phyloP scores from a whole-genome alignment of 2,329 filamentous ascomycete species.

The Colletotrichum higginsianum region DNA sequence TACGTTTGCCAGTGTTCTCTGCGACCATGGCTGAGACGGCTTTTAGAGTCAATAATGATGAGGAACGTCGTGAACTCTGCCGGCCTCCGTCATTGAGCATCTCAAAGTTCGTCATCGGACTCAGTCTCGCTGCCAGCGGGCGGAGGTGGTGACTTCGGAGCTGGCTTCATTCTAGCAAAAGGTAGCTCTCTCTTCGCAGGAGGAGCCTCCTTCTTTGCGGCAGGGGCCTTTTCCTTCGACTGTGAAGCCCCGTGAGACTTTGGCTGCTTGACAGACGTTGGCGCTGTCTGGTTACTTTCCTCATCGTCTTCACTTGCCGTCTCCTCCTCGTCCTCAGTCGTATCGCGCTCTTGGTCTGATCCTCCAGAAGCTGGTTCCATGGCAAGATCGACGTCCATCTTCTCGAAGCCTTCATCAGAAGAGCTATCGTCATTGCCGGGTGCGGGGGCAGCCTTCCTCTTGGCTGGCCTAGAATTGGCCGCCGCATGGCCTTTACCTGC shows the following conservation, averaged over 20 bases:
- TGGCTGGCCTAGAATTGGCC: constrained; percentile 60
- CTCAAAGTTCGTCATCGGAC: constrained; percentile 70
- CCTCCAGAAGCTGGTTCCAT: constrained; percentile 44
- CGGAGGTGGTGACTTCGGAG: constrained; percentile 46
- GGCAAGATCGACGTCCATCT: constrained; percentile 65
- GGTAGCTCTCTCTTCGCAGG: constrained; percentile 61
- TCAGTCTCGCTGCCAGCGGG: constrained; percentile 63
- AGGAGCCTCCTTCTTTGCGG: constrained; percentile 43
- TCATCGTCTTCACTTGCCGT: constrained; percentile 61
- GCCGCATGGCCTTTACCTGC: constrained; percentile 46
- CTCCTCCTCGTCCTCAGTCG: constrained; percentile 56
- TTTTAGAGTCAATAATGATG: not conserved
- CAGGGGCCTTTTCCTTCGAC: constrained; percentile 30
- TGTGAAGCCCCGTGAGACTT: constrained; percentile 17
- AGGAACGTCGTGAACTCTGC: not conserved
- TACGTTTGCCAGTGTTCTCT: not conserved
- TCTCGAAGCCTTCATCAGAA: constrained; percentile 63
- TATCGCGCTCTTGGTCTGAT: constrained; percentile 54
- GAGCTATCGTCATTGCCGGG: constrained; percentile 56
- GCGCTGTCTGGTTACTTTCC: constrained; percentile 53
- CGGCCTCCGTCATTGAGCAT: not conserved
- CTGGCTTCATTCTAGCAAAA: constrained; percentile 57
- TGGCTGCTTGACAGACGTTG: constrained; percentile 38
- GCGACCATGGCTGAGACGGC: no score
- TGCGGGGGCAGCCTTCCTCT: constrained; percentile 63